Conservation (phyloP, 352 stramenopile genomes). For the Globisporangium cederbergense region DNA sequence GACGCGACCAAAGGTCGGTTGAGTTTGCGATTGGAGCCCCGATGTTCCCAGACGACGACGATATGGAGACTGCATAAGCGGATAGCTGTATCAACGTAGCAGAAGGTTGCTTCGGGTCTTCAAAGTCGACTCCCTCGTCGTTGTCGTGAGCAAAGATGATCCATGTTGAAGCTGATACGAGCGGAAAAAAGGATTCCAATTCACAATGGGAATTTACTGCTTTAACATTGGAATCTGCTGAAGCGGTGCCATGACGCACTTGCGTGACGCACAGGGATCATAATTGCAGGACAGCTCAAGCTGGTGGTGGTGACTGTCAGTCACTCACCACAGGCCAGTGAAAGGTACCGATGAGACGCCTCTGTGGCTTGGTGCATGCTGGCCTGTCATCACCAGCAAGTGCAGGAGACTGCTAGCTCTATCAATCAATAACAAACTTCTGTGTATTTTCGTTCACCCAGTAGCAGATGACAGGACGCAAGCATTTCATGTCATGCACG, state of each 20-base stretch:
- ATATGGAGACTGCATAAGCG: conserved; percentile 1
- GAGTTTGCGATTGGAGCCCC: conserved; percentile 24
- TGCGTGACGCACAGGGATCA: neutral
- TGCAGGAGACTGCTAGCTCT: neutral
- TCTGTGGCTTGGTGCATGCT: neutral
- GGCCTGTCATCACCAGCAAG: neutral
- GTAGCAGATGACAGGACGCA: neutral
- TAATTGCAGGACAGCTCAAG: neutral
- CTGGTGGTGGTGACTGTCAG: neutral
- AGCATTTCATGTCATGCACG: neutral
- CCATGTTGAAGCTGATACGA: too few species aligned
- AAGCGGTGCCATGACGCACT: neutral
- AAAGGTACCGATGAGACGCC: neutral
- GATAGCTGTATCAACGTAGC: neutral
- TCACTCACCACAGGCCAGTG: neutral
- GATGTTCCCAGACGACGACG: conserved; percentile 27
- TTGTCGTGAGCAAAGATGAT: too few species aligned
- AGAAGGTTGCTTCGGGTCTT: neutral
- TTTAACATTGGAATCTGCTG: neutral
- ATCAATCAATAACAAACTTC: neutral
- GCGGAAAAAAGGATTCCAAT: too few species aligned
- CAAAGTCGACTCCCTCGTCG: too few species aligned
- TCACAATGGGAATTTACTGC: too few species aligned
- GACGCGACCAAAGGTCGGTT: conserved; percentile 9
- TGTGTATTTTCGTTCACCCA: neutral